Evolutionary conservation across 2,329 filamentous ascomycete species (phyloP), one percentile per base, ranked within the genome.

Genomic region (Akanthomyces uredinophilus): DNA sequence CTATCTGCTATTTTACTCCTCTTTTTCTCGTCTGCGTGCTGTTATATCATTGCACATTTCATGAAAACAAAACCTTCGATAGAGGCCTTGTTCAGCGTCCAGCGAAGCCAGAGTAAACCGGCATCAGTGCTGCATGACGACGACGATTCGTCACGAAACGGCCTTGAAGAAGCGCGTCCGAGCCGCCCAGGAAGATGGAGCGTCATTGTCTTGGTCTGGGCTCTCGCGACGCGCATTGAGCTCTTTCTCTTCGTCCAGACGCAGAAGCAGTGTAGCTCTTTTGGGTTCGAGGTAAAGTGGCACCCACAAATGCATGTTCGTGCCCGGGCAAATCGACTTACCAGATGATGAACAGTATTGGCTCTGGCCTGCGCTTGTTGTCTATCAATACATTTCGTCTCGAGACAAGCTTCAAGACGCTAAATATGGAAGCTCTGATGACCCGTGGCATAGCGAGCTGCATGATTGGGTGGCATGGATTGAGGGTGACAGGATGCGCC

Each of bases 391-490:
- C 61, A 81, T 3, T 68, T 84, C 5, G 74, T 79, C 27, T 63
- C 72, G 22, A 78, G 82, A 62, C 78, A 82, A 65, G 74, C 70
- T 81, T 37, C 75, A 74, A 5, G 64, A 70, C 16, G 68, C 68
- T 14, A 66, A 66, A 3, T 67, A 69, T n/a, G 71, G 71, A 10
- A 74, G 77, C 6, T 70, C 72, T 0, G 76, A 81, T n/a, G 80
- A 83, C 53, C 77, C 77, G 3, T 82, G 79, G 74, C 77, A 78
- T 47, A 80, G 73, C 46, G 66, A 77, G 2, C 74, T 78, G 52
- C 81, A 84, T 24, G 81, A 83, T 60, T 63, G 84, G 2, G 70
- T 70, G 16, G 71, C 73, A 41, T 84, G 81, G 80, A 70, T 83
- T 55, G 74, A 69, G 50, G 74, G 74, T 20, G 79, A 80, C 0